A percentile compares a stretch with the other conserved stretches of the same genome.
Conservation (phyloP, 495 filamentous ascomycete species). For the Annulohypoxylon bovei region DNA sequence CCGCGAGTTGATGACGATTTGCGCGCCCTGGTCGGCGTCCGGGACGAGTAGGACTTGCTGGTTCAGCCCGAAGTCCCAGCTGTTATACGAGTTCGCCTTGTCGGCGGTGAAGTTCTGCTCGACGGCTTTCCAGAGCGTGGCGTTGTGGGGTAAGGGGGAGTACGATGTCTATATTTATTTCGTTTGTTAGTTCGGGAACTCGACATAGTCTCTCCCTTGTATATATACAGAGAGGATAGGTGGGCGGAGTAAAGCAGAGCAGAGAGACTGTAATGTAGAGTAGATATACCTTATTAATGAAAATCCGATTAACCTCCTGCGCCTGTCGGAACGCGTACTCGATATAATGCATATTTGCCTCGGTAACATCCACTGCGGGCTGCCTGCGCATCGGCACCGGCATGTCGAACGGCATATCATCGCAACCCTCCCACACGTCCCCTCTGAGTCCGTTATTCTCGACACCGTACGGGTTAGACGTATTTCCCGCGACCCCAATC, state of each 20-base stretch:
- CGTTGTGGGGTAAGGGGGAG: conserved; percentile 37
- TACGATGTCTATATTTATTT: conserved; percentile 42
- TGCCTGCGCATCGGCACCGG: conserved; percentile 43
- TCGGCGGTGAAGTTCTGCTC: conserved; percentile 44
- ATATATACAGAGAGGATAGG: background rate
- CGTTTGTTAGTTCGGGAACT: background rate
- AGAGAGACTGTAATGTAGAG: background rate
- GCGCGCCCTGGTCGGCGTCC: conserved; percentile 71
- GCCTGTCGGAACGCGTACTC: conserved; percentile 48
- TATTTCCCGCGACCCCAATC: conserved; percentile 42
- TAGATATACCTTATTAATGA: conserved; percentile 45
- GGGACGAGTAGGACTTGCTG: conserved; percentile 57
- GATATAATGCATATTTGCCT: conserved; percentile 45
- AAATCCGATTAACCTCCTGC: conserved; percentile 49
- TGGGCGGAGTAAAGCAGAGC: background rate
- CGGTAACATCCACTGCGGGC: conserved; percentile 37
- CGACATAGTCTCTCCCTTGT: too few species aligned
- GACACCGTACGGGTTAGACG: conserved; percentile 45
- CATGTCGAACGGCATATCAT: conserved; percentile 50
- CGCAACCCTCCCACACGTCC: conserved; percentile 48
- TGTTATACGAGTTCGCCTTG: conserved; percentile 43
- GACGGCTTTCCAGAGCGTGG: conserved; percentile 45
- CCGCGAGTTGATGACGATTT: conserved; percentile 71
- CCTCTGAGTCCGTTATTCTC: conserved; percentile 43
- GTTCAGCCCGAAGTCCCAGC: conserved; percentile 47